Evolutionary conservation across 2,329 filamentous ascomycete genomes (phyloP), one percentile per base, ranked within the genome.

Genomic region (Dichotomopilus funicola): DNA sequence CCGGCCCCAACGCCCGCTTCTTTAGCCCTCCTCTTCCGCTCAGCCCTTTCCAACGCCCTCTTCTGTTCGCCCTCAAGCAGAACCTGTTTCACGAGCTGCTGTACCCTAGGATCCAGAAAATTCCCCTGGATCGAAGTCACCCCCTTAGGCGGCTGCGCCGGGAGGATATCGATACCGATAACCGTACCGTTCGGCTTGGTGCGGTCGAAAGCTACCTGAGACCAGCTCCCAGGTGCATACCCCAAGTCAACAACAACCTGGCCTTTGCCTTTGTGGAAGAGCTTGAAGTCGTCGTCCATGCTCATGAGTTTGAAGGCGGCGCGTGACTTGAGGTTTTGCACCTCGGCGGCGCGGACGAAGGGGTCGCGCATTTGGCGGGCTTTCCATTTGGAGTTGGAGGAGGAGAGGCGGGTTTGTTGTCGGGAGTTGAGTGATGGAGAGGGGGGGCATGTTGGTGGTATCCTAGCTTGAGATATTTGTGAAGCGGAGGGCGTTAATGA

Each of bases 41-140:
- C 64, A 63, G 13, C 67, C 62, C 19, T 49, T 56, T 33, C 64
- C 59, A 8, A 60, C 54, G 1, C 37, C 51, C 49, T 38, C 51
- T 52, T 58, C 55, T 34, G 37, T 45, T 61, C 59, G 12, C 36
- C 51, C 38, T 63, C 82, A 58, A 78, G 72, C 42, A 99, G 81
- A 66, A 91, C 94, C 5, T 83, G 78, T 68, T 87, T 86, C 41
- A 96, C 85, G 69, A 92, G 81, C 27, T 76, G 79, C 69, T 88
- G 88, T n/a, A 96, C 85, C 2, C 73, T 72, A 0, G 83, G 79
- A 5, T 85, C 87, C 42, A 97, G 76, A 62, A 99, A 97, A 69
- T 99, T 89, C 48, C 95, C 94, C 71, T 99, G 94, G 55, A 99
- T 91, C 2, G 90, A 90, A 34, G 89, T 91, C n/a, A 95, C 91